These are phyloP conservation scores for Phytophthora agathidicida DNA, from an alignment of 352 stramenopile genomes.

Conservation along the genomic window DNA sequence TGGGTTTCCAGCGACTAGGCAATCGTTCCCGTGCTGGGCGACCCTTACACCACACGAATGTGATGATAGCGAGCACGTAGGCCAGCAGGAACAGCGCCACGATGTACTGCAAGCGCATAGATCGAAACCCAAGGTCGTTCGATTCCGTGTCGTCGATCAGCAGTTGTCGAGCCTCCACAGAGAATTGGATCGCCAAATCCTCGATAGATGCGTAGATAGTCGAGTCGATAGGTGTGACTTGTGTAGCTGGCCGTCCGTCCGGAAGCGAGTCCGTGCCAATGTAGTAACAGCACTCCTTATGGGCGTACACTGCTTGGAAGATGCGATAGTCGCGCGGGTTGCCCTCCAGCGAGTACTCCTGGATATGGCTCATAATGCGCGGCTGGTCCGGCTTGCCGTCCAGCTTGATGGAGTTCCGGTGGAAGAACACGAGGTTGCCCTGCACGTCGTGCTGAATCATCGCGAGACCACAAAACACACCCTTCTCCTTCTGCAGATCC, in stretches of 20 bases:
- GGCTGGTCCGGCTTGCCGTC: constrained; percentile 70
- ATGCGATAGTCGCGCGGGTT: constrained; percentile 81
- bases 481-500: constrained; percentile 65
- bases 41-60: constrained; percentile 81
- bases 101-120: constrained; percentile 63
- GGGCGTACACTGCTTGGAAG: constrained; percentile 79
- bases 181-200: constrained; percentile 82
- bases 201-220: constrained; percentile 83
- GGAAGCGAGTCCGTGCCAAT: constrained; percentile 73
- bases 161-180: constrained; percentile 66
- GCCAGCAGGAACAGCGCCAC: constrained; percentile 66
- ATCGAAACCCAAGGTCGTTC: constrained; percentile 38
- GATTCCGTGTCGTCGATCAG: constrained; percentile 54
- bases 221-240: constrained; percentile 68
- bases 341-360: constrained; percentile 76
- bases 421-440: constrained; percentile 86
- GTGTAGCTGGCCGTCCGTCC: constrained; percentile 69
- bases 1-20: constrained; percentile 80
- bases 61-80: constrained; percentile 75
- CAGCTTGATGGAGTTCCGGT: constrained; percentile 88
- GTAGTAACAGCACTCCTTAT: constrained; percentile 90
- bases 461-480: constrained; percentile 81
- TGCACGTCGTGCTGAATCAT: constrained; percentile 90
- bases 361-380: constrained; percentile 83
- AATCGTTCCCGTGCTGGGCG: constrained; percentile 71